phyloP scores from a whole-genome alignment of 805 yeast genomes.

The Candida verbasci region DNA sequence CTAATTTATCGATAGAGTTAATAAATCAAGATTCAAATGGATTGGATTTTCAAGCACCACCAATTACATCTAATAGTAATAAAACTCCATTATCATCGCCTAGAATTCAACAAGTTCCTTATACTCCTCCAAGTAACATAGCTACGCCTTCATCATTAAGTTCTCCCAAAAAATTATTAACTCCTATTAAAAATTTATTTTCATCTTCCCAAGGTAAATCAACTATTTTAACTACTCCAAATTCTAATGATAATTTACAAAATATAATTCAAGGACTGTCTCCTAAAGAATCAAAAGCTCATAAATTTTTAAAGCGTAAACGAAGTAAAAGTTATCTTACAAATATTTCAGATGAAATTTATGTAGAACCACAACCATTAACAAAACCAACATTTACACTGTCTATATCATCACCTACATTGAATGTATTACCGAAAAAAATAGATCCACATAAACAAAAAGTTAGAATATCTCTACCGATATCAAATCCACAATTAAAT shows the following conservation, averaged over 20 bases:
- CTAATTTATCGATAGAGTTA: constrained; percentile 1
- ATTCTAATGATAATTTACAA: constrained; percentile 2
- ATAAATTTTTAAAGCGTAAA: constrained; percentile 1
- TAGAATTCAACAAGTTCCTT: constrained; percentile 11
- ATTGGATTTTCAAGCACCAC: constrained; percentile 1
- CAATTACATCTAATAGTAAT: neutral
- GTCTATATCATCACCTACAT: constrained; percentile 2
- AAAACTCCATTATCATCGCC: constrained; percentile 21
- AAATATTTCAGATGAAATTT: neutral
- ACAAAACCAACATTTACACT: neutral
- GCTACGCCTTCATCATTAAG: constrained; percentile 9
- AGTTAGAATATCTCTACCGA: neutral
- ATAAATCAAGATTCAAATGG: constrained; percentile 4
- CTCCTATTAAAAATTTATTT: constrained; percentile 33
- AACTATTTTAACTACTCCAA: neutral
- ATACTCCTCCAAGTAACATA: constrained; percentile 15
- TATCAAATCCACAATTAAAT: neutral
- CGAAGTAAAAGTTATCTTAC: constrained; percentile 2
- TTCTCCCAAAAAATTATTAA: constrained; percentile 34
- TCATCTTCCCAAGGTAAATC: constrained; percentile 10
- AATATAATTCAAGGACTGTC: neutral
- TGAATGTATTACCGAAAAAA: neutral
- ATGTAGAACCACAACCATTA: neutral
- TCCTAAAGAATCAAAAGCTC: constrained; percentile 4
- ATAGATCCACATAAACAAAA: neutral